A percentile compares a stretch with the other conserved stretches of the same genome.
Evolutionary conservation across 192 early-diverging fungal genomes (phyloP).

Genomic region (Haplosporangium gracile): DNA sequence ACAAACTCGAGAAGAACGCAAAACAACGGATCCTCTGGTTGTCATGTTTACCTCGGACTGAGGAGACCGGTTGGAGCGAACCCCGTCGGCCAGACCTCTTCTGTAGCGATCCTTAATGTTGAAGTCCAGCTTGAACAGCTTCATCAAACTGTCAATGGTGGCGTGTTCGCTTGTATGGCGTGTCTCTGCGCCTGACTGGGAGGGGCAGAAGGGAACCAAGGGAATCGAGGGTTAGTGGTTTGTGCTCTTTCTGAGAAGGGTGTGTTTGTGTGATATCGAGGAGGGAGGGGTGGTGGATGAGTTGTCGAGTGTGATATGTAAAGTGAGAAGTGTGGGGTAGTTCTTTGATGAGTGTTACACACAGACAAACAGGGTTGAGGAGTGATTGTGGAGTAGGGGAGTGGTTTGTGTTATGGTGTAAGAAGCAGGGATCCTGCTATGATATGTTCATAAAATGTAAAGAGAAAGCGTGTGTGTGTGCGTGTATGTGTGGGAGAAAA

Average conservation of each 20-base stretch:
- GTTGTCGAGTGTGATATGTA: not conserved
- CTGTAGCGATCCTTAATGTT: constrained; percentile 49
- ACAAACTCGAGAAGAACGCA: not conserved
- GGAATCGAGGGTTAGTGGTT: not conserved
- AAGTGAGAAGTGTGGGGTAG: not conserved
- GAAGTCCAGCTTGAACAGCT: constrained; percentile 48
- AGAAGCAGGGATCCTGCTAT: not conserved
- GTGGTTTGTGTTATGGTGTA: not conserved
- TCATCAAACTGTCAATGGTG: constrained; percentile 22
- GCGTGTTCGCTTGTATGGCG: not conserved
- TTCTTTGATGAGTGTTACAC: constrained; percentile 4
- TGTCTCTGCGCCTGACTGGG: not conserved
- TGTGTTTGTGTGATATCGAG: not conserved
- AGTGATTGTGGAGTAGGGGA: not conserved
- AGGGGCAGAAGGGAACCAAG: not conserved
- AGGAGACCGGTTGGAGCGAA: constrained; percentile 24
- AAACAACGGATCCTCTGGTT: not conserved
- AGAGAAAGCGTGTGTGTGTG: not conserved
- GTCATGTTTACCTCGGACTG: constrained; percentile 26
- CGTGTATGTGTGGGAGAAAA: not conserved
- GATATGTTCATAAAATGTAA: not conserved
- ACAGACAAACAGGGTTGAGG: not conserved
- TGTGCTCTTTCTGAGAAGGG: not conserved
- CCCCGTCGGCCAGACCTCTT: constrained; percentile 38
- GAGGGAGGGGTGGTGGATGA: not conserved